Base-by-base conservation (phyloP, 805 yeast species). In the Wickerhamiella sergipiensis region DNA sequence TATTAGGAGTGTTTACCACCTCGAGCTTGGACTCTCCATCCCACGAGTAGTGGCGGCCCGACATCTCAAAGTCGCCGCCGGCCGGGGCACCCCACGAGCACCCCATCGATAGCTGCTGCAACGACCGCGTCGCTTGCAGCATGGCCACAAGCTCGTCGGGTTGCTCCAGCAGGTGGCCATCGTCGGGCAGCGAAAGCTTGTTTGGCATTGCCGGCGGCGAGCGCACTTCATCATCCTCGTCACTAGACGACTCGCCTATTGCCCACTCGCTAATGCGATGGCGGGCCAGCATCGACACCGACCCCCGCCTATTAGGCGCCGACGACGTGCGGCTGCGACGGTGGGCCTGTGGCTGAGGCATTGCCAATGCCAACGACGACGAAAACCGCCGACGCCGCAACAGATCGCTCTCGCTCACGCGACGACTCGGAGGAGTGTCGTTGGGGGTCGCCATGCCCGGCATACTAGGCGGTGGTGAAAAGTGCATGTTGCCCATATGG, bases 61-160 rank as follows among this genome's bases (percentile, higher is more conserved):
- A 70, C 49, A 63, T 65, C 49, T 67, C 71, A 51, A 68, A 67
- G 43, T 61, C 64, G 9, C 68, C 70, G 22, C 68, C 70, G 18
- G 50, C 48, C 12, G 52, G 45, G 15, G 24, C 43, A 2, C 9
- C 55, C 54, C 62, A 62, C 52, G 29, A 53, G 39, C 49, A 60
- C 42, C 52, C 69, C 53, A 48, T 61, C 7, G 71, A 64, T 31
- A 70, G 55, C 53, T 66, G 68, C 60, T 70, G 73, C 45, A 70
- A 59, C 23, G 71, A 66, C 21, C 71, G 59, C 21, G 72, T 67
- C 26, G 74, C 74, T 52, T 67, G 69, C 43, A 70, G 58, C 53
- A 70, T 68, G 53, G 63, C 67, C 18, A 68, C 54, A 24, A 71
- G 55, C 54, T 70, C 73, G 18, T 59, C 47, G 12, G 69, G 70